Percentiles rank a stretch among this genome's conserved stretches.
Evolutionary conservation across 768 basidiomycete genomes (phyloP).

Genomic region (Rhizopogon vesiculosus): DNA sequence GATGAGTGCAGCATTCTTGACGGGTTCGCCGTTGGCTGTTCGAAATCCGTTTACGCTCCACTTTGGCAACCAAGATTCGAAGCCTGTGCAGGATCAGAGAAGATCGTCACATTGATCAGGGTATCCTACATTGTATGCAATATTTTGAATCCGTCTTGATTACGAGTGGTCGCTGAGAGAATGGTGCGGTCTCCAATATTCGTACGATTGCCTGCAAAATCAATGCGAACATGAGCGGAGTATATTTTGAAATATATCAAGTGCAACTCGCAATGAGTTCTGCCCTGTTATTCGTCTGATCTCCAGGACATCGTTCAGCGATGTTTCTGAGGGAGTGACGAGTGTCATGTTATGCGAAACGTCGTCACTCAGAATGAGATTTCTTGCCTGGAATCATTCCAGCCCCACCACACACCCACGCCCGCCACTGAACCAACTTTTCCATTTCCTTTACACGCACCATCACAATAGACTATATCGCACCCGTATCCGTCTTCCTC

Average conservation of each 20-base stretch:
- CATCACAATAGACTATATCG: conserved; percentile 78
- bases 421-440: conserved; percentile 64
- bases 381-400: conserved; percentile 53
- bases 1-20: conserved; percentile 74
- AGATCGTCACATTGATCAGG: not conserved
- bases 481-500: conserved; percentile 24
- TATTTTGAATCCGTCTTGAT: conserved; percentile 89
- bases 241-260: not conserved
- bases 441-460: conserved; percentile 85
- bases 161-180: conserved; percentile 47
- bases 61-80: conserved; percentile 60
- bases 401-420: conserved; percentile 88
- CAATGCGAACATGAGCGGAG: not conserved
- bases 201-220: conserved; percentile 72
- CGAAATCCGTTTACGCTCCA: conserved; percentile 59
- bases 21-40: conserved; percentile 42
- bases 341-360: conserved; percentile 1
- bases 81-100: conserved; percentile 41
- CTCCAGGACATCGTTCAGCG: conserved; percentile 76
- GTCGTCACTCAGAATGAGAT: not conserved
- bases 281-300: conserved; percentile 84
- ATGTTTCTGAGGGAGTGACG: conserved; percentile 54
- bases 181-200: conserved; percentile 69
- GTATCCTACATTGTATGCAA: conserved; percentile 63
- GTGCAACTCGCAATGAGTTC: conserved; percentile 64